Base-by-base conservation (phyloP, 306 rosid species). In the Crataegus laevigata region DNA sequence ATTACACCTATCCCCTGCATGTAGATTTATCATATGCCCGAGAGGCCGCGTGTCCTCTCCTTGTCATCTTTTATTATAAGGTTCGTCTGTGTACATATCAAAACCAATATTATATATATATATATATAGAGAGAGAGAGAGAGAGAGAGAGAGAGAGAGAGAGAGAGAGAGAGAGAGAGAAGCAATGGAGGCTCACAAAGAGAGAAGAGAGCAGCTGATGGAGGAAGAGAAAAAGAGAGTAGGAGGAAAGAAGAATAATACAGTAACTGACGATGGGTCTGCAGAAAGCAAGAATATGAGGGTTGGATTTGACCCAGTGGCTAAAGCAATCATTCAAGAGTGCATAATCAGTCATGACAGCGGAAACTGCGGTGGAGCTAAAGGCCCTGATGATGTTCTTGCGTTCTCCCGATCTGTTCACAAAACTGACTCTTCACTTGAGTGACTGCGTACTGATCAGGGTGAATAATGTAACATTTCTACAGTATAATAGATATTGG, bases 141-240 rank as follows among this genome's bases (percentile, higher is more conserved):
- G 36, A 32, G 36, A 32, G 36, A 32, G 36, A 36, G 42, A 38
- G 10, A 38, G 42, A 38, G 42, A 38, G 11, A 38, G 38, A 38
- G 11, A 38, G 11, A 38, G 38, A 38, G 11, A 57, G 11, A 57
- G 13, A 57, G 11, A 22, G 6, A 57, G 14, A 22, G 15, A 12
- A 38, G 40, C 22, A 62, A 88, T 86, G 90, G 90, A 86, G 72
- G 87, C 87, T 75, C 81, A 52, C 12, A 76, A 85, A 58, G 90
- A 82, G 75, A 80, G 54, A 45, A 78, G 30, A n/a, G 83, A 82
- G 66, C 63, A 76, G 50, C 14, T 67, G 6, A 59, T 77, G 75
- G 66, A 73, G 30, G 75, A 75, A 40, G 40, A 52, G 21, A 1
- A 40, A 24, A 21, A 43, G 55, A 9, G 47, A 80, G 42, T 64